A percentile compares a stretch with the other conserved stretches of the same genome.
These are phyloP conservation scores for Salix brachista DNA, from an alignment of 345 rosid species.

Conservation along the genomic window DNA sequence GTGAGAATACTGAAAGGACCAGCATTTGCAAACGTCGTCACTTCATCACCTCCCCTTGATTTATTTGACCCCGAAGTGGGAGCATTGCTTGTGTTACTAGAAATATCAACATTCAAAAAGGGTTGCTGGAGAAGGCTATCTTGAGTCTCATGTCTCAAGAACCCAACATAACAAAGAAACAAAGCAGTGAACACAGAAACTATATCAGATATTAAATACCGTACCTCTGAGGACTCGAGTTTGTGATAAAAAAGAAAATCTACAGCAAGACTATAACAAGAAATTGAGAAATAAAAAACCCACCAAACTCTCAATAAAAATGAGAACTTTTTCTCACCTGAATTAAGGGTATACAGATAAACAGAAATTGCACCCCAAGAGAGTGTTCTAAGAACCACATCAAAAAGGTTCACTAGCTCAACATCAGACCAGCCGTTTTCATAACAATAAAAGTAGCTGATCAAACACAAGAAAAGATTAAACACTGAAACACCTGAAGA, in stretches of 20 bases:
- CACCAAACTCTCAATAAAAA: constrained; percentile 64
- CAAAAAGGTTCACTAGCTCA: constrained; percentile 46
- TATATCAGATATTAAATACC: constrained; percentile 41
- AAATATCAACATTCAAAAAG: constrained; percentile 26
- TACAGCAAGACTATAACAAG: constrained; percentile 56
- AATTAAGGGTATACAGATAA: constrained; percentile 27
- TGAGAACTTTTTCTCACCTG: constrained; percentile 37
- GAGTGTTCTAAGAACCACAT: constrained; percentile 50
- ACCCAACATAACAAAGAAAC: constrained; percentile 53
- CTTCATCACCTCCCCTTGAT: constrained; percentile 20
- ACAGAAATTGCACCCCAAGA: constrained; percentile 57
- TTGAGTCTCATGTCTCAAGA: constrained; percentile 32
- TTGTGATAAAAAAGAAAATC: constrained; percentile 39
- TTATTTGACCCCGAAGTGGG: constrained; percentile 9
- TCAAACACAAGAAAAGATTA: constrained; percentile 41
- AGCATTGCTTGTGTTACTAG: neutral
- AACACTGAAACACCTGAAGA: constrained; percentile 50
- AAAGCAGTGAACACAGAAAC: constrained; percentile 32
- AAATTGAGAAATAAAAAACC: constrained; percentile 50
- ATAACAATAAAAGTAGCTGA: constrained; percentile 66
- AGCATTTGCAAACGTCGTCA: constrained; percentile 22
- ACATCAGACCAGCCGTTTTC: constrained; percentile 52
- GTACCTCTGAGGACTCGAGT: constrained; percentile 24
- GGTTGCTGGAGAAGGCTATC: constrained; percentile 39
- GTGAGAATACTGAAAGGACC: constrained; percentile 24